These are phyloP conservation scores for Pyrus bretschneideri DNA, from an alignment of 306 rosid genomes.

Conservation along the genomic window DNA sequence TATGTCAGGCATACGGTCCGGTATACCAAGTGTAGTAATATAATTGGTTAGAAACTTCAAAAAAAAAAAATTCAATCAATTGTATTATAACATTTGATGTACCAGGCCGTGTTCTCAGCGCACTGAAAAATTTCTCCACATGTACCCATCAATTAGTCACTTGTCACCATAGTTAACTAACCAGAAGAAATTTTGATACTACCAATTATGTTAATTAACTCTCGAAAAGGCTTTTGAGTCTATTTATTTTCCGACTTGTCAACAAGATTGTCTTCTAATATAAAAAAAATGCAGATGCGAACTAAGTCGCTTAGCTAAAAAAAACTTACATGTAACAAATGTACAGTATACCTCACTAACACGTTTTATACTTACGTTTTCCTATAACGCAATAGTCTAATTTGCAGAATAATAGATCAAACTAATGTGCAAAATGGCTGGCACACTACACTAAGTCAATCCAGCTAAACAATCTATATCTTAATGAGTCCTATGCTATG, in stretches of 20 bases:
- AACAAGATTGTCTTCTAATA: not conserved
- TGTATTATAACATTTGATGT: too few relatives aligned
- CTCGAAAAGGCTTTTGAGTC: not conserved
- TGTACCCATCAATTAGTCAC: not conserved
- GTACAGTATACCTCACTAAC: not conserved
- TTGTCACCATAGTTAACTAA: not conserved
- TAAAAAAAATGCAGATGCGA: not conserved
- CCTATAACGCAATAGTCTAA: not conserved
- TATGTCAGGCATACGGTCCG: too few relatives aligned
- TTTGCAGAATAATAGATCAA: fast-evolving
- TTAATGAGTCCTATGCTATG: not conserved
- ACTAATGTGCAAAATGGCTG: not conserved
- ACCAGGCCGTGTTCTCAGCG: fast-evolving
- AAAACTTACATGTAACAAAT: not conserved
- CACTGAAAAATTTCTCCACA: too few relatives aligned
- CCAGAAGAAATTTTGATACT: not conserved
- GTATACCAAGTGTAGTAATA: too few relatives aligned
- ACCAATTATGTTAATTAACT: not conserved
- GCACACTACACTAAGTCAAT: not conserved
- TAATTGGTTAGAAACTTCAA: too few relatives aligned
- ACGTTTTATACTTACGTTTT: too few relatives aligned
- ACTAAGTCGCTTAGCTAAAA: not conserved
- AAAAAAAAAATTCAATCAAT: too few relatives aligned
- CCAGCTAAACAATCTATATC: not conserved
- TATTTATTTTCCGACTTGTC: not conserved